Conservation (phyloP, 805 yeast genomes). For the Yamadazyma tumulicola region DNA sequence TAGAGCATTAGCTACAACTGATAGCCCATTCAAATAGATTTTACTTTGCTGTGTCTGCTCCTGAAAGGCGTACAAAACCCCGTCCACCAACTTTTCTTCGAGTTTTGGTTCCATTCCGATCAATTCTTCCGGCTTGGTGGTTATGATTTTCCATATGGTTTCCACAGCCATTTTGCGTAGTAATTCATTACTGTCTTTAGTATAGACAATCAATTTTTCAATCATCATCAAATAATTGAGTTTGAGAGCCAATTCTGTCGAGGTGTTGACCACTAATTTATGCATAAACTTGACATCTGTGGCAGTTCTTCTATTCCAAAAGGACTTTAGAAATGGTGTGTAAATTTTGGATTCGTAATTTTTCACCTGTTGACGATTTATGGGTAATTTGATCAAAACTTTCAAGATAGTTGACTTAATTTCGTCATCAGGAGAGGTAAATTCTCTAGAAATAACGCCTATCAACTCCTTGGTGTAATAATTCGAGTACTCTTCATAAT, state of each 20-base stretch:
- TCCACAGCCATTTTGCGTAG: slow-evolving; percentile 77
- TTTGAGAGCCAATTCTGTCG: slow-evolving; percentile 61
- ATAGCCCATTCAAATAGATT: slow-evolving; percentile 59
- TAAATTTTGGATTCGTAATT: slow-evolving; percentile 49
- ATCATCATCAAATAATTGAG: slow-evolving; percentile 63
- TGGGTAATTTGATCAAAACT: slow-evolving; percentile 64
- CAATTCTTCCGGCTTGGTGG: slow-evolving; percentile 26
- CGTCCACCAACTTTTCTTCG: slow-evolving; percentile 73
- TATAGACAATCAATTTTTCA: slow-evolving; percentile 49
- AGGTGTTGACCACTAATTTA: slow-evolving; percentile 66
- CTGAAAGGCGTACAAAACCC: slow-evolving; percentile 75
- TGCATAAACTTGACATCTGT: slow-evolving; percentile 52
- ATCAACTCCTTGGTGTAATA: slow-evolving; percentile 76
- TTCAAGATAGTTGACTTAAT: slow-evolving; percentile 72
- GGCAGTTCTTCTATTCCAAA: slow-evolving; percentile 84
- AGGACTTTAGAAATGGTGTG: slow-evolving; percentile 60
- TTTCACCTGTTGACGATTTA: slow-evolving; percentile 54
- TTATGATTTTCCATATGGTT: slow-evolving; percentile 56
- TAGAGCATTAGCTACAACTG: slow-evolving; percentile 57
- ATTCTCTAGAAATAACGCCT: slow-evolving; percentile 65
- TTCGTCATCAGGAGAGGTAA: slow-evolving; percentile 80
- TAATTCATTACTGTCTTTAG: slow-evolving; percentile 82
- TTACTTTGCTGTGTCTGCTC: slow-evolving; percentile 62
- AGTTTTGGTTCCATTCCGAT: slow-evolving; percentile 58
- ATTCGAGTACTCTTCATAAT: slow-evolving; percentile 65